Conservation (phyloP, 2,329 filamentous ascomycete genomes). For the Pleomassaria siparia region DNA sequence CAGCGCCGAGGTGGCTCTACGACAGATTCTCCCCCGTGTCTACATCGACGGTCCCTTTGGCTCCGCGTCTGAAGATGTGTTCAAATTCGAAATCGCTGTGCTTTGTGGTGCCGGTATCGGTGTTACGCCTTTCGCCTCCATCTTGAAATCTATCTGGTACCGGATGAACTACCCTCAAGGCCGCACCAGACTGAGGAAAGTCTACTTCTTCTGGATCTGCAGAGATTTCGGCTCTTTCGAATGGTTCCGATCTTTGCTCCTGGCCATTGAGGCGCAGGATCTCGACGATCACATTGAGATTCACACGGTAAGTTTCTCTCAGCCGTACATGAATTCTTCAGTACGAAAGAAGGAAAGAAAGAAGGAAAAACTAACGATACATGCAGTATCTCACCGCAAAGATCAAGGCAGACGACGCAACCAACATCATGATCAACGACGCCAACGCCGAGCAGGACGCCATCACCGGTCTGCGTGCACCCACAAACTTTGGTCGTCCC, state of each 20-base stretch:
- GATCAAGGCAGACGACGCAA: conserved; percentile 82
- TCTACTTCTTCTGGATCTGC: conserved; percentile 94
- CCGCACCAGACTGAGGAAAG: conserved; percentile 77
- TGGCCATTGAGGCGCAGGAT: conserved; percentile 85
- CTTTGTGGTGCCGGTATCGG: conserved; percentile 55
- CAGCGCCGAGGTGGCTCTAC: conserved; percentile 67
- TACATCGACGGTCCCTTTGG: conserved; percentile 86
- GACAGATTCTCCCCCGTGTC: conserved; percentile 73
- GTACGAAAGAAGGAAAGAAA: too few species aligned
- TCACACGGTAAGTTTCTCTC: conserved; percentile 61
- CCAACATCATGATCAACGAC: conserved; percentile 92
- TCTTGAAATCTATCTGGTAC: conserved; percentile 86
- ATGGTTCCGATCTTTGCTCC: conserved; percentile 82
- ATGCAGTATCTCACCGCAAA: conserved; percentile 76
- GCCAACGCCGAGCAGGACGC: conserved; percentile 81
- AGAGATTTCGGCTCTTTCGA: conserved; percentile 85
- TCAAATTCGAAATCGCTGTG: conserved; percentile 62
- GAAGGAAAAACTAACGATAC: conserved; percentile 18
- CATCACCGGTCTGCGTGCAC: conserved; percentile 78
- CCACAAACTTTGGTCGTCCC: conserved; percentile 82
- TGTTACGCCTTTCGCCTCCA: conserved; percentile 55
- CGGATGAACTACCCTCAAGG: conserved; percentile 84
- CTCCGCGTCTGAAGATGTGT: conserved; percentile 83
- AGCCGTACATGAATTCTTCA: neutral
- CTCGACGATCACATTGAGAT: conserved; percentile 84